Base-by-base conservation (phyloP, 2,329 filamentous ascomycete species). In the Claviceps citrina region DNA sequence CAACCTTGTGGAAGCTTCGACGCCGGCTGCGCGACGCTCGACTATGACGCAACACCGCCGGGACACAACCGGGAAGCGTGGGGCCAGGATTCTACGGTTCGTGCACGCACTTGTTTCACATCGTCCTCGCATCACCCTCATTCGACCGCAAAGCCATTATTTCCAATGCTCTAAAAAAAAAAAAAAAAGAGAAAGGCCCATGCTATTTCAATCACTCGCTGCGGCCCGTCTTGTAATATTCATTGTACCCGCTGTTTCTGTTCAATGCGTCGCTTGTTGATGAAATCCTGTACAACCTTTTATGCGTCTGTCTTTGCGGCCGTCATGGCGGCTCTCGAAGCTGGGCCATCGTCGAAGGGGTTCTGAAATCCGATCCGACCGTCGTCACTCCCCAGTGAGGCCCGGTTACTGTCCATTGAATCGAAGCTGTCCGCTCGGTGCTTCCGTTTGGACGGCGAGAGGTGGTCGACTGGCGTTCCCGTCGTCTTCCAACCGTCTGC, bases 401-500 rank as follows among this genome's bases (percentile, higher is more conserved):
- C 65, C 4, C 59, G 55, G 43, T 68, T 67, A 9, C 60, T 67
- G 7, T 61, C 60, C 57, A 70, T 62, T 0, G 66, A 69, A 32
- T 66, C 64, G 8, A 58, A 49, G 41, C 66, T 69, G n/a, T 59
- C 59, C 0, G 63, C 56, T 6, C 65, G 56, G 36, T 67, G 64
- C 35, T 67, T 66, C 34, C 65, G 52, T 47, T 68, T 68, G 1
- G 63, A 59, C 1, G 64, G 62, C 1, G 64, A 67, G 4, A 66
- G 55, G 2, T 62, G 59, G 20, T 66, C 64, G n/a, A 59, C 44
- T 10, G 49, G 47, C 9, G 28, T 16, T 7, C 18, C 19, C 8
- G 45, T 33, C 20, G 6, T 27, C 5, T 26, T 25, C 44, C 50
- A 7, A 43, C 40, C 50, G 8, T 44, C 40, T 18, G 51, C 47